Conservation (phyloP, 2,329 filamentous ascomycete genomes). For the Aspergillus sp. region DNA sequence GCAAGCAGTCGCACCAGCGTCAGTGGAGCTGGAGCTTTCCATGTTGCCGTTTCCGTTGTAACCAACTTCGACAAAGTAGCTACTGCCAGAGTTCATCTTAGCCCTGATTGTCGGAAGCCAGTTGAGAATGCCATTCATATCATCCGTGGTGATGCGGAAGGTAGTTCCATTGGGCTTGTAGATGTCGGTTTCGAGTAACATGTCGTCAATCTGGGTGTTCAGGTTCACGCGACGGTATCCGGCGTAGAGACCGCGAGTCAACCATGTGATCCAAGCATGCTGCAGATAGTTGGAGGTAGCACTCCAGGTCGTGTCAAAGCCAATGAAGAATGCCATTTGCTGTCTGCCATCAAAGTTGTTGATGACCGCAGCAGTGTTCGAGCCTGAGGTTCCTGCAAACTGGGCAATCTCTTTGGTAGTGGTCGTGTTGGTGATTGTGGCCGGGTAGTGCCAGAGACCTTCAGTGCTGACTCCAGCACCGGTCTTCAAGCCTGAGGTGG, state of each 20-base stretch:
- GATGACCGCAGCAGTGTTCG: conserved; percentile 54
- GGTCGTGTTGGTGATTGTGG: conserved; percentile 49
- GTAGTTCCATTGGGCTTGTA: conserved; percentile 45
- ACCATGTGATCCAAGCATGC: conserved; percentile 60
- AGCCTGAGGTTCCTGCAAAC: conserved; percentile 41
- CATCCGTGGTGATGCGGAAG: conserved; percentile 47
- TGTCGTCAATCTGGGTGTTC: conserved; percentile 58
- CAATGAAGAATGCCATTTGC: conserved; percentile 60
- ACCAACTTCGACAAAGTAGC: conserved; percentile 50
- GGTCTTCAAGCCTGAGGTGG: conserved; percentile 51
- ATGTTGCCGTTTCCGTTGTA: conserved; percentile 55
- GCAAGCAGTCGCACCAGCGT: conserved; percentile 20
- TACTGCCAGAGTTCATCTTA: conserved; percentile 49
- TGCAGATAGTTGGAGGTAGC: conserved; percentile 54
- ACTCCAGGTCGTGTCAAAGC: conserved; percentile 50
- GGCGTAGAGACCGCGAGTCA: conserved; percentile 53
- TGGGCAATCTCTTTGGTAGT: conserved; percentile 53
- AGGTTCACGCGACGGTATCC: conserved; percentile 54
- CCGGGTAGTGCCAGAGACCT: conserved; percentile 57
- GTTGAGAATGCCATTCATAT: conserved; percentile 43
- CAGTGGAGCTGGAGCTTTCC: conserved; percentile 26
- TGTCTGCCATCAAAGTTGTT: conserved; percentile 54
- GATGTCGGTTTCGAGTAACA: conserved; percentile 52
- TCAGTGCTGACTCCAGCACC: conserved; percentile 45
- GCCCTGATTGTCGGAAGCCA: conserved; percentile 39